Evolutionary conservation across 108 stramenopile species (phyloP).

Genomic region (Craspedostauros australis): DNA sequence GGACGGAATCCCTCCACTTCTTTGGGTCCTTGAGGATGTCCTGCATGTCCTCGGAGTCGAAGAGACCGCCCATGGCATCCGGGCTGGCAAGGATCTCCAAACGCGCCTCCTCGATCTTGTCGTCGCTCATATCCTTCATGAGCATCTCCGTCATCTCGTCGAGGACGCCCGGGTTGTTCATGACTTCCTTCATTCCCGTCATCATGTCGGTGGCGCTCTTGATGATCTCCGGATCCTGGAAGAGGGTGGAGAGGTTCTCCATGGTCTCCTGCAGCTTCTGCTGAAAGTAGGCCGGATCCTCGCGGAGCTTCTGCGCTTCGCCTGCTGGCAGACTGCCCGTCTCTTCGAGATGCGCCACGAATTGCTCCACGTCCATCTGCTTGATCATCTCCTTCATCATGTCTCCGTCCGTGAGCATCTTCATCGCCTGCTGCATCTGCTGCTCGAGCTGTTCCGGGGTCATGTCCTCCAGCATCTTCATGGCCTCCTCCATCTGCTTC

Average conservation of each 20-base stretch:
- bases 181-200: constrained; percentile 47
- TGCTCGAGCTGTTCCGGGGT: constrained; percentile 59
- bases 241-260: constrained; percentile 60
- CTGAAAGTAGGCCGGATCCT: constrained; percentile 69
- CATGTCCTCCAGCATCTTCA: constrained; percentile 70
- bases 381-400: constrained; percentile 49
- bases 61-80: constrained; percentile 37
- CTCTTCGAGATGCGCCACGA: constrained; percentile 55
- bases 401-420: constrained; percentile 49
- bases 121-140: constrained; percentile 53
- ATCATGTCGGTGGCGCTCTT: constrained; percentile 54
- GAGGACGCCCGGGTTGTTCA: constrained; percentile 44
- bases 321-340: constrained; percentile 53
- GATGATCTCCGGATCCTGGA: constrained; percentile 57
- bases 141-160: constrained; percentile 40
- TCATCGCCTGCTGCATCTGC: constrained; percentile 76
- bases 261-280: constrained; percentile 71
- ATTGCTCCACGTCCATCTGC: constrained; percentile 54
- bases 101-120: constrained; percentile 79
- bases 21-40: constrained; percentile 59
- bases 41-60: constrained; percentile 58
- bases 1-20: constrained; percentile 71
- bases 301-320: constrained; percentile 63
- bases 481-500: constrained; percentile 49
- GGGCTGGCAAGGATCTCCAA: constrained; percentile 54